Evolutionary conservation across 164 flowering plant genomes (phyloP).

Genomic region (Umbellularia californica): DNA sequence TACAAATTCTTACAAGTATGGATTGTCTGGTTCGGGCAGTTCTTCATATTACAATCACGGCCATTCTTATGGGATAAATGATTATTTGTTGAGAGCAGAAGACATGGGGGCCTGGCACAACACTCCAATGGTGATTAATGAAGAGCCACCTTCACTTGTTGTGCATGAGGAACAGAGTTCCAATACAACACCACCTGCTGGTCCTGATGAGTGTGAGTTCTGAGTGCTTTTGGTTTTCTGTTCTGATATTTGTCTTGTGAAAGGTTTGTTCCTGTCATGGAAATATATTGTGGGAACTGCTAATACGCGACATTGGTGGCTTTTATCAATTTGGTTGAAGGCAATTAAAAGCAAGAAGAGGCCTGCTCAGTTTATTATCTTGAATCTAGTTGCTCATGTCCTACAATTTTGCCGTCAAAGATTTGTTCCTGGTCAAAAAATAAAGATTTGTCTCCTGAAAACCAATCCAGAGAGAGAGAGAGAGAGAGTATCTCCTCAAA

Average conservation of each 20-base stretch:
- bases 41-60: constrained; percentile 41
- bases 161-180: constrained; percentile 37
- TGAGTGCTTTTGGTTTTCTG: neutral
- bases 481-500: too few relatives aligned
- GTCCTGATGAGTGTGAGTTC: constrained; percentile 55
- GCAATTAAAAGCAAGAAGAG: neutral
- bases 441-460: too few relatives aligned
- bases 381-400: neutral
- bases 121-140: constrained; percentile 29
- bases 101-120: constrained; percentile 39
- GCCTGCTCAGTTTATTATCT: neutral
- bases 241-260: neutral
- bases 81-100: constrained; percentile 29
- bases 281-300: neutral
- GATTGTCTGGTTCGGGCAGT: constrained; percentile 44
- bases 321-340: neutral
- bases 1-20: constrained; percentile 57
- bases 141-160: constrained; percentile 31
- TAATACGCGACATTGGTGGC: neutral
- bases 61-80: constrained; percentile 38
- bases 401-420: neutral
- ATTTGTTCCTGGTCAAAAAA: neutral
- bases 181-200: constrained; percentile 25
- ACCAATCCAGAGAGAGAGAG: too few relatives aligned
- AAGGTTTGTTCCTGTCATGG: neutral